Base-by-base conservation (phyloP, 208 protist species). In the Crithidia bombi region DNA sequence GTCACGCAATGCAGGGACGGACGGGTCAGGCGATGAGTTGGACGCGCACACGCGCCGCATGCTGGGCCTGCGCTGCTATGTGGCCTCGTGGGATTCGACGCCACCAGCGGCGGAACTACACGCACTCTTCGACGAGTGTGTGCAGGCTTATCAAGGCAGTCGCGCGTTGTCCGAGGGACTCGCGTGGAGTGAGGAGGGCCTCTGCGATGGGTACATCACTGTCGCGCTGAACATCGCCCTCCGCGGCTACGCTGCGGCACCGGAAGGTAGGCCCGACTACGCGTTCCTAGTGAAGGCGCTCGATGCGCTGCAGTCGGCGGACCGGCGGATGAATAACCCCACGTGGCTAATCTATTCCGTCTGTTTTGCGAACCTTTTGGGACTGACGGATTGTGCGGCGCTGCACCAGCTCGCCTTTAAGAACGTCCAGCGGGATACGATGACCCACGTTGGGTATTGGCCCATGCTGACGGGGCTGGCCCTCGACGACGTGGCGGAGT, bases 351-450 rank as follows among this genome's bases (percentile, higher is more conserved):
- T 91, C 33, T 89, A 83, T 54, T 59, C 83, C 14, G 74, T 87
- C 12, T 88, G 82, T 65, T 87, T 96, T 38, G 84, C 87, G n/a
- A 68, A 75, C 51, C 73, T 89, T 3, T 63, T 94, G 30, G 81
- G 88, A 17, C 75, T 96, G 38, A 65, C 78, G 23, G 89, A 96
- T 59, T 58, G 65, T 21, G 83, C 75, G 28, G 85, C 89, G 46
- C 75, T 80, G 44, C 81, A 83, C 52, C 88, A 94, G 68, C 79
- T 96, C 56, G 72, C 82, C 41, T 94, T 96, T 58, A 90, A 92
- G 63, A 90, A 80, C 73, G 78, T 96, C 21, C 91, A 96, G 79
- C 82, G 83, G 46, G 91, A 96, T 70, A 93, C 89, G n/a, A 96
- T 96, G 91, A 78, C 81, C 11, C 91, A 96, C 66, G 51, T 94